Evolutionary conservation across 1,139 yeast species (phyloP).

Genomic region (Chernovozyma aurita): DNA sequence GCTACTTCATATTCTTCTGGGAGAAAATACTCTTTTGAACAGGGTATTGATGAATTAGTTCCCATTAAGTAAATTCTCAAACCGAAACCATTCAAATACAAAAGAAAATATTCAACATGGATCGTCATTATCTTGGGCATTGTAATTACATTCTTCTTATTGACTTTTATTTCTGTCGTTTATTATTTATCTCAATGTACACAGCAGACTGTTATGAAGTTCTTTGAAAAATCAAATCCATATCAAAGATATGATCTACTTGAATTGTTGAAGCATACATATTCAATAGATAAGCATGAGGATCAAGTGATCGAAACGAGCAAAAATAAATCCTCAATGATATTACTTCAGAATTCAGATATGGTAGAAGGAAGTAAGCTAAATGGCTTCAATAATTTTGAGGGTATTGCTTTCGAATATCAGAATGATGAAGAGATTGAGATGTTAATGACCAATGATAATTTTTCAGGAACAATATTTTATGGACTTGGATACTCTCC

Average conservation of each 20-base stretch:
- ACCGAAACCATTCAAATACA: no score
- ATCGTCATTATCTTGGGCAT: not conserved
- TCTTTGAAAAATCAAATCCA: slow-evolving; percentile 11
- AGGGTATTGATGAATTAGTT: not conserved
- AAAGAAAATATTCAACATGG: not conserved
- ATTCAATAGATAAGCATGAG: not conserved
- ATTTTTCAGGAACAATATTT: slow-evolving; percentile 30
- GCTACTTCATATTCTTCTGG: not conserved
- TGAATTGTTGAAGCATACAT: slow-evolving; percentile 2
- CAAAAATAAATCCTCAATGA: not conserved
- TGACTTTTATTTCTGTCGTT: slow-evolving; percentile 19
- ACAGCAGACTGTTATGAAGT: slow-evolving; percentile 13
- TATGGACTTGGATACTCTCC: slow-evolving; percentile 65
- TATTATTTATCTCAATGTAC: slow-evolving; percentile 21
- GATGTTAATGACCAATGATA: slow-evolving; percentile 28
- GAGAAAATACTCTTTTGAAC: slow-evolving; percentile 4
- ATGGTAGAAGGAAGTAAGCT: slow-evolving; percentile 8
- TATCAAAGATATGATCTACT: slow-evolving; percentile 8
- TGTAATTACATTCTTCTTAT: slow-evolving; percentile 12
- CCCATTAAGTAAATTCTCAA: not conserved
- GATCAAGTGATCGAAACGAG: not conserved
- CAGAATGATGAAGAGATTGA: slow-evolving; percentile 8
- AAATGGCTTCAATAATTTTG: slow-evolving; percentile 13
- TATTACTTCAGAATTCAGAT: not conserved
- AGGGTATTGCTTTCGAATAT: slow-evolving; percentile 10